These are phyloP conservation scores for Hypoxylon sp. DNA, from an alignment of 2,329 filamentous ascomycete genomes.

Conservation along the genomic window DNA sequence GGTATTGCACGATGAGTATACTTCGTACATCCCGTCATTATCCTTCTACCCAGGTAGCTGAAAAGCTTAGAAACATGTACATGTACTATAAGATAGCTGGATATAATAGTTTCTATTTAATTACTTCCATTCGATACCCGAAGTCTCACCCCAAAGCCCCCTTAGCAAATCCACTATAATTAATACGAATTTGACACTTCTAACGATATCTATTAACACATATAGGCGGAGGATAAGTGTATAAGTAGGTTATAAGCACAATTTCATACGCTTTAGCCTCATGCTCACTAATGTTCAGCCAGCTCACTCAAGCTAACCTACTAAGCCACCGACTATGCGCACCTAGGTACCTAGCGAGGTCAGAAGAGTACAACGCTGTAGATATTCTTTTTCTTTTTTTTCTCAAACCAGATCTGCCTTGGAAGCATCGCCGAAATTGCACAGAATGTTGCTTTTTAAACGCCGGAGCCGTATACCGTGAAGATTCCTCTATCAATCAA, in stretches of 20 bases:
- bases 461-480: slow-evolving; percentile 30
- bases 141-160: neutral
- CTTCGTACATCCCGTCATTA: neutral
- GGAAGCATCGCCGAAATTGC: slow-evolving; percentile 9
- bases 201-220: slow-evolving; percentile 38
- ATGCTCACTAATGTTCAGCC: neutral
- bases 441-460: slow-evolving; percentile 39
- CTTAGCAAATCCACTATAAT: neutral
- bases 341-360: slow-evolving; percentile 14
- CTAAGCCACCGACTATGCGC: slow-evolving; percentile 6
- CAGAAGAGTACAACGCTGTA: slow-evolving; percentile 9
- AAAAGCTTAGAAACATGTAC: too few species aligned
- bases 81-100: too few species aligned
- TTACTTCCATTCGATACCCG: neutral
- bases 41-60: neutral
- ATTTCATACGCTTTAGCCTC: slow-evolving; percentile 23
- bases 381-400: slow-evolving; percentile 4
- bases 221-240: slow-evolving; percentile 23
- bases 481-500: slow-evolving; percentile 55
- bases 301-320: neutral
- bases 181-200: slow-evolving; percentile 12
- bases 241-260: slow-evolving; percentile 1
- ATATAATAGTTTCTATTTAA: too few species aligned
- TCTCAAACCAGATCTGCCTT: slow-evolving; percentile 13
- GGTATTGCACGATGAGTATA: too few species aligned